Base-by-base conservation (phyloP, 1,139 yeast genomes). In the Blastobotrys petasosporus region DNA sequence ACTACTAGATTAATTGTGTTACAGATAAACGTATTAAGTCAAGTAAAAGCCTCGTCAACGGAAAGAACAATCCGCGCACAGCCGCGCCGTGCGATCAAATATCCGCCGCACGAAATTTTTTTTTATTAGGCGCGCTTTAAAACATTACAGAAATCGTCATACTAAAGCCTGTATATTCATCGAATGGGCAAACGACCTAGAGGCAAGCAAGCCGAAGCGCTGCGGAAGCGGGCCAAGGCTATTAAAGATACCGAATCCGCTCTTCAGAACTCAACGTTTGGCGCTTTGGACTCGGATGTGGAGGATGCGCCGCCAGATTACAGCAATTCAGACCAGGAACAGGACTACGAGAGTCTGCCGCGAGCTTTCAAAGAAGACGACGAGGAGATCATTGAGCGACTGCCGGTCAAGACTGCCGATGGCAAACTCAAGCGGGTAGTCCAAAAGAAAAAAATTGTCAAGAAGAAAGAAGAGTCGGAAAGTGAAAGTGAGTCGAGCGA, bases 361-460 rank as follows among this genome's bases (percentile, higher is more conserved):
- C 47, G 66, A 46, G 46, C 50, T 12, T 62, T 62, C 45, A 53
- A 50, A 23, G 47, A 46, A 4, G 67, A 70, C 11, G 67, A 65
- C 31, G 69, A 68, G 4, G 69, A 62, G 1, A 74, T 71, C 16
- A 67, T 75, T 17, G 96, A 85, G 60, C 82, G 85, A 9, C 73
- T 90, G 51, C 97, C 98, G 0, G 85, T 90, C 46, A 87, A 85
- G 59, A 74, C 75, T 20, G 71, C 70, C 1, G 85, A 79, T 51
- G 96, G 95, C 50, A 75, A 71, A 45, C 69, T 92, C 15, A 79
- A 82, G 62, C 70, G 95, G 58, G 83, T 80, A 3, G 65, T 69
- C 39, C 63, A 62, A 30, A 63, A 64, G 16, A 48, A 52, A 33
- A 53, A 55, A 17, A 20, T 20, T 20, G 25, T 20, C 4, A 52